phyloP scores from a whole-genome alignment of 306 rosid species.

The Oemleria cerasiformis region DNA sequence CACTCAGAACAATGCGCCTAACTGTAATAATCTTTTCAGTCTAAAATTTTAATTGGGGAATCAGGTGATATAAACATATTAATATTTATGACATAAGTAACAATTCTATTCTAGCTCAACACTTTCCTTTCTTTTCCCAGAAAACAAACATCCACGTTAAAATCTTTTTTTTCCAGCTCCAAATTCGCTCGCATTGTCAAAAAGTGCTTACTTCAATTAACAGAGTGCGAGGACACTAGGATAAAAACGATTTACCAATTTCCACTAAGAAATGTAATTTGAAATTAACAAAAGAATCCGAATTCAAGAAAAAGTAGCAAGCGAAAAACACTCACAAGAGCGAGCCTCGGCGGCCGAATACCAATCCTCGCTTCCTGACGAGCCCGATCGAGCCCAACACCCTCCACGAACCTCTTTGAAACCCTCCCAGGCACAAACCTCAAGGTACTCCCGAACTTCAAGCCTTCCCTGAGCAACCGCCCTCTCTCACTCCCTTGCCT shows the following conservation, averaged over 20 bases:
- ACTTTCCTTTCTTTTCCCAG: neutral
- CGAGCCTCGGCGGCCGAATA: constrained; percentile 75
- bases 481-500: constrained; percentile 47
- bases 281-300: neutral
- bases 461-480: constrained; percentile 31
- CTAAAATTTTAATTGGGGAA: neutral
- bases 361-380: constrained; percentile 58
- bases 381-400: constrained; percentile 59
- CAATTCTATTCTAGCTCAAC: neutral
- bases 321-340: constrained; percentile 62
- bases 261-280: neutral
- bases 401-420: constrained; percentile 42
- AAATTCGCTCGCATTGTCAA: constrained; percentile 7
- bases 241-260: neutral
- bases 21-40: neutral
- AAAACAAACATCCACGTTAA: neutral
- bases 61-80: neutral
- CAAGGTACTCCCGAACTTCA: constrained; percentile 66
- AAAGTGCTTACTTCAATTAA: constrained; percentile 1
- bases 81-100: neutral
- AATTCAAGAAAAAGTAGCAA: constrained; percentile 9
- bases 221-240: neutral
- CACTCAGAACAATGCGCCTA: neutral
- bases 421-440: constrained; percentile 68
- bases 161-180: neutral